Evolutionary conservation across 225 moss, liverwort and hornwort species (phyloP), one percentile per base, ranked within the genome.

Genomic region (Polytrichum formosum): DNA sequence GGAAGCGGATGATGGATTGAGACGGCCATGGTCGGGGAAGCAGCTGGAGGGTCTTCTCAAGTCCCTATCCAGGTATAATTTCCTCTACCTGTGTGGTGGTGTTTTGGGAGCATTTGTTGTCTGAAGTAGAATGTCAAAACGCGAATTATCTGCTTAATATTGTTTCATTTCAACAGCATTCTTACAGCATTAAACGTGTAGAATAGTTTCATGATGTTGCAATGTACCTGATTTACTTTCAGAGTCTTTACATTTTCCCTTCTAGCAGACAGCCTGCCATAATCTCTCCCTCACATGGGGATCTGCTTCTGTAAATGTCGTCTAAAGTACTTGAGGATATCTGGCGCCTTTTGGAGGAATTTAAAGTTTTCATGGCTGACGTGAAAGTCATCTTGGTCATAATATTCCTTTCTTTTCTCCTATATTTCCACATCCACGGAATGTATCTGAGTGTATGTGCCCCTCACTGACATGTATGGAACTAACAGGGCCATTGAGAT

Each of bases 1-100:
- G 73, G 69, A 60, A 30, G 13, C 67, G 3, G 66, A 67, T 17
- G 77, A 65, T 53, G 76, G 70, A 53, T 53, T 63, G 68, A 74
- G 69, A 73, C 85, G 82, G 28, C 82, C 77, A 31, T 78, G 83
- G 81, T 86, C 86, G 1, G 91, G 91, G 63, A 84, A 88, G 80
- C 80, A 81, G 73, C 76, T 91, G 26, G 82, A 91, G 6, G 72
- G 70, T 61, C 79, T 91, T 0, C 78, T 91, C 66, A 68, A 46
- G 19, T 72, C 78, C 55, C 82, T 91, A 67, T 84, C 85, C 35
- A 78, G 69, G 85, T 90, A 55, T 7, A 7, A 35, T 68, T 25
- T 37, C 55, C 54, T 64, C 27, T 18, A 54, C 19, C 16, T 26
- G 26, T 35, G 46, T 58, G 35, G 35, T 35, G 35, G 35, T 35